These are phyloP conservation scores for Lachnum nothofagi DNA, from an alignment of 2,329 filamentous ascomycete species.

Conservation along the genomic window DNA sequence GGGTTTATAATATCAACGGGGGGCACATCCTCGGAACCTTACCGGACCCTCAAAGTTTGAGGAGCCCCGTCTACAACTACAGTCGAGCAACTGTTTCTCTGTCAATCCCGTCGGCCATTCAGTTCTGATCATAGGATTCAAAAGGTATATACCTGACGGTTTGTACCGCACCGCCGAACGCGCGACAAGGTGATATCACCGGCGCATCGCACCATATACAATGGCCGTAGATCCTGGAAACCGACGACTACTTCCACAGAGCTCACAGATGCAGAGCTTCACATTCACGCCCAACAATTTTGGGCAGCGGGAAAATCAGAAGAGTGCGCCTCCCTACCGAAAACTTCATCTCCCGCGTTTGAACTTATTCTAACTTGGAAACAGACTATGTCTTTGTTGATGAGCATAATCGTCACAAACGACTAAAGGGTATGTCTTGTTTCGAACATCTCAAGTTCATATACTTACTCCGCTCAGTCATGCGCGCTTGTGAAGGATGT, in stretches of 20 bases:
- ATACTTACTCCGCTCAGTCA: conserved; percentile 56
- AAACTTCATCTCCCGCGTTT: conserved; percentile 1
- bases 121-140: conserved; percentile 4
- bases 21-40: conserved; percentile 19
- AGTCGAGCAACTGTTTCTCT: conserved; percentile 13
- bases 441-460: background rate
- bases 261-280: conserved; percentile 67
- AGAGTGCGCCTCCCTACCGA: conserved; percentile 55
- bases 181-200: conserved; percentile 4
- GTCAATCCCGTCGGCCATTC: conserved; percentile 7
- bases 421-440: conserved; percentile 71
- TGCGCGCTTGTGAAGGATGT: conserved; percentile 95
- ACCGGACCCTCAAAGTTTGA: conserved; percentile 21
- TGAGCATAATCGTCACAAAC: conserved; percentile 96
- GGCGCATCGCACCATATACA: conserved; percentile 20
- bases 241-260: conserved; percentile 61
- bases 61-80: conserved; percentile 18
- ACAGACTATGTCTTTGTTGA: conserved; percentile 98
- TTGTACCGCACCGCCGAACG: background rate
- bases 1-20: conserved; percentile 18
- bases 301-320: conserved; percentile 70
- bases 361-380: conserved; percentile 30
- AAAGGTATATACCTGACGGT: background rate
- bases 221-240: conserved; percentile 62
- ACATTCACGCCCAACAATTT: conserved; percentile 64